Evolutionary conservation across 768 basidiomycete species (phyloP).

Genomic region (Pisolithus sp.): DNA sequence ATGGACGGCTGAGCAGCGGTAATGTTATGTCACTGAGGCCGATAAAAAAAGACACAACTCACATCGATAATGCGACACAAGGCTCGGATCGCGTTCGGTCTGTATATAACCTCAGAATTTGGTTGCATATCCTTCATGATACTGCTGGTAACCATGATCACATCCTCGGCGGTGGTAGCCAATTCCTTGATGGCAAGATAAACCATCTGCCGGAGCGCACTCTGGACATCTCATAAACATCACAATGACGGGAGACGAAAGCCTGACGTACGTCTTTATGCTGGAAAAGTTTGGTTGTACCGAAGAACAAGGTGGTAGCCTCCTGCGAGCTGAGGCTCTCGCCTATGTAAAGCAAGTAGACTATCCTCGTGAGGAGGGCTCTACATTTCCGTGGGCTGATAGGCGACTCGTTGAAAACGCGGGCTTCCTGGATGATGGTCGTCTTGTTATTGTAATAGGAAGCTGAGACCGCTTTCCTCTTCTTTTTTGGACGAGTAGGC

Average conservation of each 20-base stretch:
- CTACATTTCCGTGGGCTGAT: conserved; percentile 97
- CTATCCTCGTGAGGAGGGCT: conserved; percentile 91
- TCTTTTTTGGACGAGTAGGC: conserved; percentile 91
- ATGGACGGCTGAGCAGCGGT: conserved; percentile 75
- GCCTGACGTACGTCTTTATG: conserved; percentile 86
- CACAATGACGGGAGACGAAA: background rate
- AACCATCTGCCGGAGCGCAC: conserved; percentile 93
- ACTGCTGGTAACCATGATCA: conserved; percentile 98
- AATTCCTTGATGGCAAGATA: conserved; percentile 99
- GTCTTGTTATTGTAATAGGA: conserved; percentile 96
- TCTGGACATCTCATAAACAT: conserved; percentile 40
- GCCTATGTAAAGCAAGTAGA: conserved; percentile 93
- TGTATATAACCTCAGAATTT: conserved; percentile 96
- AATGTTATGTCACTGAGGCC: conserved; percentile 36
- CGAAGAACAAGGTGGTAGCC: conserved; percentile 97
- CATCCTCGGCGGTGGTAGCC: conserved; percentile 91
- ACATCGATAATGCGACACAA: conserved; percentile 97
- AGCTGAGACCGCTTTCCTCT: conserved; percentile 89
- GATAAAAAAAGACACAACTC: conserved; percentile 27
- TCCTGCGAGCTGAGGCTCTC: conserved; percentile 94
- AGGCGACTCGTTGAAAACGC: conserved; percentile 98
- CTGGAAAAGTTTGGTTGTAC: conserved; percentile 97
- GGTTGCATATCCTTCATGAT: conserved; percentile 99
- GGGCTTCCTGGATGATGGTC: conserved; percentile 95
- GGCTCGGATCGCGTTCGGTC: conserved; percentile 95